Conservation (phyloP, 768 basidiomycete species). For the Pisolithus marmoratus region DNA sequence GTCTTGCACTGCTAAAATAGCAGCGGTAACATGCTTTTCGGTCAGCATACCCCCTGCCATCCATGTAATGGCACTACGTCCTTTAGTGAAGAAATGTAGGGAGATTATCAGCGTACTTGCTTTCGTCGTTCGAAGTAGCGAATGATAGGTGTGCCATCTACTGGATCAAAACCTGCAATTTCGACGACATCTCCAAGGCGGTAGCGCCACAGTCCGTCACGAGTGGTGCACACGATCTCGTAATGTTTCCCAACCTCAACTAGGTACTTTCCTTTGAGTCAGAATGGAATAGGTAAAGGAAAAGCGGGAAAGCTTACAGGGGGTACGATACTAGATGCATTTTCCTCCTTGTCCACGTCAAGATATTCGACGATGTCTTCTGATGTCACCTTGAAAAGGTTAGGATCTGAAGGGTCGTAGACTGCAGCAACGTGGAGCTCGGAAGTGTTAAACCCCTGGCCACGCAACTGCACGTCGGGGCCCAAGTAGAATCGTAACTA, state of each 20-base stretch:
- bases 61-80: neutral
- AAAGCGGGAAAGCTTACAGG: constrained; percentile 3
- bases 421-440: constrained; percentile 11
- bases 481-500: neutral
- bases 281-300: neutral
- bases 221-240: constrained; percentile 13
- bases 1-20: constrained; percentile 8
- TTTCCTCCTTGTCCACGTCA: constrained; percentile 10
- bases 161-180: too few relatives aligned
- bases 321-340: constrained; percentile 5
- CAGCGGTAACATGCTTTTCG: too few relatives aligned
- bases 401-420: constrained; percentile 6
- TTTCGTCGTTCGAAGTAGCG: too few relatives aligned
- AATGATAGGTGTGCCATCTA: too few relatives aligned
- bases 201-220: too few relatives aligned
- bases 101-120: too few relatives aligned
- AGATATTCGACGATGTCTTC: constrained; percentile 17
- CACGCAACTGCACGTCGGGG: constrained; percentile 9
- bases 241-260: constrained; percentile 2
- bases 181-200: too few relatives aligned
- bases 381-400: constrained; percentile 11
- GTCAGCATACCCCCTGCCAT: too few relatives aligned
- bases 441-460: constrained; percentile 12
- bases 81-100: too few relatives aligned
- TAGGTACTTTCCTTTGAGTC: constrained; percentile 2